Evolutionary conservation across 129 eudicot genomes (phyloP).

Genomic region (Sambucus nigra): DNA sequence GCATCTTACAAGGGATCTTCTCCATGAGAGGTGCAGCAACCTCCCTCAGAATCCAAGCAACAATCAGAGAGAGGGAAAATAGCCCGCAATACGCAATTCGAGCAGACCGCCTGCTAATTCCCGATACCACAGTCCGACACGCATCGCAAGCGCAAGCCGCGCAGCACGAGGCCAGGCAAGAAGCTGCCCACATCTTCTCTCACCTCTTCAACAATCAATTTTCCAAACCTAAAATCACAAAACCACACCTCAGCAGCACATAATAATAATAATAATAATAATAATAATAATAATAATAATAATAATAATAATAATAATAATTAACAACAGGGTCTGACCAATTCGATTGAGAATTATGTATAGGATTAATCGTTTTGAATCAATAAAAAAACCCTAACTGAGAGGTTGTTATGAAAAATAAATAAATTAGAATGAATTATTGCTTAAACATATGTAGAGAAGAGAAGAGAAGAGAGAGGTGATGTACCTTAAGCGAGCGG

Average conservation of each 20-base stretch:
- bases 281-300: neutral
- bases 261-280: neutral
- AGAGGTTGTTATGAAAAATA: neutral
- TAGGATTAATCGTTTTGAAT: too few species aligned
- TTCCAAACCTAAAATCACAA: conserved; percentile 16
- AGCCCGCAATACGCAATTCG: conserved; percentile 96
- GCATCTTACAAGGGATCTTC: conserved; percentile 87
- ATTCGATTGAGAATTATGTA: neutral
- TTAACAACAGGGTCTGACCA: neutral
- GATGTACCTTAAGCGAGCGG: neutral
- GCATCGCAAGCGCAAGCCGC: conserved; percentile 95
- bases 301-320: too few species aligned
- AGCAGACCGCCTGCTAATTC: conserved; percentile 87
- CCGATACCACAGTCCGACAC: conserved; percentile 78
- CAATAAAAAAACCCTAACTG: neutral
- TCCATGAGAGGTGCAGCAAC: conserved; percentile 98
- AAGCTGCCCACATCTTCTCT: conserved; percentile 88
- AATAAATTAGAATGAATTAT: too few species aligned
- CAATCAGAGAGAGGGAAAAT: conserved; percentile 77
- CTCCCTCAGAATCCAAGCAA: conserved; percentile 89
- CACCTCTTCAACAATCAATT: conserved; percentile 19
- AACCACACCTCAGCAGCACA: neutral
- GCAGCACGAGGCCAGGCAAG: conserved; percentile 97
- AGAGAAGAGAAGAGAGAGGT: neutral
- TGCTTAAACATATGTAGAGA: too few species aligned